Percentiles rank a stretch among this genome's conserved stretches.
Conservation (phyloP, 1,139 yeast species). For the Saccharomyces hybrid region DNA sequence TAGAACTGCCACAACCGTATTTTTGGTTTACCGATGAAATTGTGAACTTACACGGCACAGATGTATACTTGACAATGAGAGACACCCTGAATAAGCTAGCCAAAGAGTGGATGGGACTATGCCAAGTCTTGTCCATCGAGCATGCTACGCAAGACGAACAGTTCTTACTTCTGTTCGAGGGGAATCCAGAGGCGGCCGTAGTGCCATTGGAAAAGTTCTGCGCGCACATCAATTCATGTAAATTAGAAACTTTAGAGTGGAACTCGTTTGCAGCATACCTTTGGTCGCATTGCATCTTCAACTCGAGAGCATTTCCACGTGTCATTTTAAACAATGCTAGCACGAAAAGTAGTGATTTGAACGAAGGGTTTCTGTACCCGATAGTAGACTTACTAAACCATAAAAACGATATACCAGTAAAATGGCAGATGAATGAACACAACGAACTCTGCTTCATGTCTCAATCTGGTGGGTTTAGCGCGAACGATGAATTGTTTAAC, state of each 20-base stretch:
- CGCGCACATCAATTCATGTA: not conserved
- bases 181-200: constrained; percentile 8
- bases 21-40: constrained; percentile 52
- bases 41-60: constrained; percentile 53
- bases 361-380: constrained; percentile 67
- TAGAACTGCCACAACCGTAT: constrained; percentile 49
- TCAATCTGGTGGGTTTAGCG: not conserved
- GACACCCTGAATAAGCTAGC: constrained; percentile 27
- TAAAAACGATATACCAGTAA: constrained; percentile 49
- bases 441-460: not conserved
- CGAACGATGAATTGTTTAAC: constrained; percentile 50
- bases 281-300: constrained; percentile 67
- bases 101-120: constrained; percentile 26
- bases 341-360: constrained; percentile 29
- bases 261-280: constrained; percentile 55
- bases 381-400: constrained; percentile 75
- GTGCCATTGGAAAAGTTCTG: constrained; percentile 1
- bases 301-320: constrained; percentile 75
- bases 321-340: constrained; percentile 34
- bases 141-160: constrained; percentile 5
- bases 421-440: constrained; percentile 41
- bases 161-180: constrained; percentile 2
- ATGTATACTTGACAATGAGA: constrained; percentile 36
- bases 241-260: constrained; percentile 34
- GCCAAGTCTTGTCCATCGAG: constrained; percentile 6